Evolutionary conservation across 2,329 filamentous ascomycete species (phyloP), one percentile per base, ranked within the genome.

Genomic region (Botryosphaeria dothidea): DNA sequence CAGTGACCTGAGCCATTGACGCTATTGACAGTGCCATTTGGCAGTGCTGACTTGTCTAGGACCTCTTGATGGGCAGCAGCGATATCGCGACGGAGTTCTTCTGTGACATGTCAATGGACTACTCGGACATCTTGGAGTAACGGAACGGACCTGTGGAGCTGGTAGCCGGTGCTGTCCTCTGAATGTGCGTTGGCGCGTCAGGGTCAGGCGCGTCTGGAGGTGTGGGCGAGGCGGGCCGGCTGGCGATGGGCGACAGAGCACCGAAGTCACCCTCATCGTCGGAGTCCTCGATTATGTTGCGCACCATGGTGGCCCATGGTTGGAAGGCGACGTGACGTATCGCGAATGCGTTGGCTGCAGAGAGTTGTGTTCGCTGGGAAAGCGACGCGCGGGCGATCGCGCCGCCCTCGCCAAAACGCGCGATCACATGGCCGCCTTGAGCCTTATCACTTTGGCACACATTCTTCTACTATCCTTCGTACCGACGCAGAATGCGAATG

Each of bases 231-330:
- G 65, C 46, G n/a, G 62, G 63, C 15, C 60, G 49, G n/a, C 66
- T 66, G n/a, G 31, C 27, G 29, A 45, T 46, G 38, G 27, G 69
- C 41, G 36, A 69, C 65, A 23, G 65, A 34, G 38, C 67, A 41
- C 73, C 73, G 3, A 75, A 74, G n/a, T 75, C 73, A 9, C 71
- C 66, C 48, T 76, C 76, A 23, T 76, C 76, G 62, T 78, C 75
- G 2, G 76, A 78, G 61, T 78, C 76, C 60, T 76, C 74, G 27
- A 78, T 73, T 21, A 76, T 69, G 31, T 49, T 41, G 54, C 63
- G 63, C 34, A 54, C 52, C 63, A 65, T 65, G 38, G 41, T 23
- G n/a, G n/a, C n/a, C 56, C 56, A 60, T 60, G 25, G 38, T 13
- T 15, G 11, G 27, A 9, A 25, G 45, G 17, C 17, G 36, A 23